Percentiles rank a stretch among this genome's conserved stretches.
Conservation (phyloP, 129 eudicot species). For the carrot (Daucus carota) region DNA sequence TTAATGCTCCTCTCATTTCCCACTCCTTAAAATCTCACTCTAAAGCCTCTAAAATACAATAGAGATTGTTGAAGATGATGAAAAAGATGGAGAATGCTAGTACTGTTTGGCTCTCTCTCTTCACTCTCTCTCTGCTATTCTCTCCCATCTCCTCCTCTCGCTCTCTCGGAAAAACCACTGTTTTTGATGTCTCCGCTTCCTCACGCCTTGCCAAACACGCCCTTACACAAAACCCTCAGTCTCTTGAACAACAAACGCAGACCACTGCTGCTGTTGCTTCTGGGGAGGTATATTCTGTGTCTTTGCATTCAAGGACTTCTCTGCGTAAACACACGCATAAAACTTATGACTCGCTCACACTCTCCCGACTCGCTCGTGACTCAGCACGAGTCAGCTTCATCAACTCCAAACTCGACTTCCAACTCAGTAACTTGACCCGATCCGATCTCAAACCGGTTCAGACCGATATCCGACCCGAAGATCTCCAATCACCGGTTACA, state of each 20-base stretch:
- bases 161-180: neutral
- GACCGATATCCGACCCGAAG: slow-evolving; percentile 17
- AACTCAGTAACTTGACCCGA: neutral
- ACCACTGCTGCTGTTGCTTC: neutral
- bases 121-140: neutral
- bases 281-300: neutral
- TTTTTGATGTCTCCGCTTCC: slow-evolving; percentile 10
- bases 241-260: neutral
- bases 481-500: slow-evolving; percentile 35
- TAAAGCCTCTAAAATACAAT: neutral
- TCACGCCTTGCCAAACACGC: slow-evolving; percentile 1
- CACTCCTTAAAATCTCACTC: neutral
- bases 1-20: neutral
- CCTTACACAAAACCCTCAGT: neutral
- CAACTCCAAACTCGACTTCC: slow-evolving; percentile 3
- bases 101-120: neutral
- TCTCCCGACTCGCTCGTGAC: slow-evolving; percentile 38
- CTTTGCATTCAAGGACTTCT: slow-evolving; percentile 33
- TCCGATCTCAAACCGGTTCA: slow-evolving; percentile 22
- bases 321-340: neutral
- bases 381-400: slow-evolving; percentile 21
- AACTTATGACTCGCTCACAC: slow-evolving; percentile 31
- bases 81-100: neutral
- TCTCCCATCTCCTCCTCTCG: neutral
- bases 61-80: neutral